phyloP scores from a whole-genome alignment of 306 rosid genomes.

The Canavalia gladiata region DNA sequence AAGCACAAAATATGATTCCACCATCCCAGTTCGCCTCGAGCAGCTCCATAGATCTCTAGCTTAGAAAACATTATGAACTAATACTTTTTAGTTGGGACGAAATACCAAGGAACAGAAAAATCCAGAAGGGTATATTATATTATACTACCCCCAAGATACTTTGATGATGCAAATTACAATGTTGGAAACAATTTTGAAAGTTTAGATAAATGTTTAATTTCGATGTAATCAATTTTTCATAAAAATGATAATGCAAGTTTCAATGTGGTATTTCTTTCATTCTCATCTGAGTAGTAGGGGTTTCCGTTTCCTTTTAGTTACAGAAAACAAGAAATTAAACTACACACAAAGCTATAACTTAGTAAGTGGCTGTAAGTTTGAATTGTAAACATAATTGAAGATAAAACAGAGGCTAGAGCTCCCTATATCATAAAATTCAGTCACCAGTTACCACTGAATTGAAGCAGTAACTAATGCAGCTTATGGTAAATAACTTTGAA shows the following conservation, averaged over 20 bases:
- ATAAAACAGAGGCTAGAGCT: too few relatives aligned
- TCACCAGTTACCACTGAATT: too few relatives aligned
- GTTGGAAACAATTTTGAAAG: neutral
- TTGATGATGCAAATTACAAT: neutral
- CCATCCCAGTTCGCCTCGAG: conserved; percentile 56
- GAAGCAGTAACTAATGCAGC: too few relatives aligned
- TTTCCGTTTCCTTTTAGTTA: too few relatives aligned
- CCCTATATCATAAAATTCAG: too few relatives aligned
- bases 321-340: too few relatives aligned
- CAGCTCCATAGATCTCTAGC: conserved; percentile 53
- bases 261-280: neutral
- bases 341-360: too few relatives aligned
- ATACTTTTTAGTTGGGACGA: neutral
- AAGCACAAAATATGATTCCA: conserved; percentile 51
- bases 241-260: neutral
- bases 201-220: neutral
- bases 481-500: too few relatives aligned
- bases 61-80: neutral
- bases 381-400: too few relatives aligned
- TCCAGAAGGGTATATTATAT: neutral
- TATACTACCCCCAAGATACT: neutral
- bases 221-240: neutral
- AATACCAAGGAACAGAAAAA: neutral
- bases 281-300: neutral
- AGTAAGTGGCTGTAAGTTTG: too few relatives aligned